Base-by-base conservation (phyloP, 2,329 filamentous ascomycete species). In the Trichoderma endophyticum region DNA sequence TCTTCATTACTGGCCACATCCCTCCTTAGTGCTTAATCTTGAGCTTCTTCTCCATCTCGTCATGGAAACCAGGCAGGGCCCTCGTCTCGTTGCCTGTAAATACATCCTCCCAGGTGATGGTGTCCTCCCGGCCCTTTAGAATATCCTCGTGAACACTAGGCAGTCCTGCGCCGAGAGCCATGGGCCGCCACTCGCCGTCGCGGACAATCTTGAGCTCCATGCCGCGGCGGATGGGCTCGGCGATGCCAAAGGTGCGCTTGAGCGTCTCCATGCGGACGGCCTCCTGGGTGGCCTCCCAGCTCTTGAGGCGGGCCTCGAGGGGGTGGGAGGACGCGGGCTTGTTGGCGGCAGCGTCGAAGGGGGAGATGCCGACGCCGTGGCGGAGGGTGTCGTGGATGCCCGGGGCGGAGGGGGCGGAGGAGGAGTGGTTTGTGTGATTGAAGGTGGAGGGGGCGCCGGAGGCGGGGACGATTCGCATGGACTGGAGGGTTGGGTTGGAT, bases 381-480 rank as follows among this genome's bases (percentile, higher is more conserved):
- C 96, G 95, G 77, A 99, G 92, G 21, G 93, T 95, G 86, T 98
- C 96, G 87, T 97, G 95, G 75, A 98, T 87, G 77, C 95, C 95
- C 0, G 95, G 95, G 18, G 94, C 95, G 1, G 95, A 98, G 77
- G 96, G 96, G 4, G 96, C 96, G 71, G 89, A 90, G 77, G 88
- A 87, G 75, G 87, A 88, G 80, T 87, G 82, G 72, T 86, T 78
- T 76, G 87, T 88, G 80, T 87, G 82, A 78, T 86, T 87, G 84
- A 89, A 91, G 80, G 88, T 87, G 76, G 86, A 89, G 77, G 90
- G 83, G 86, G 95, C 89, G 76, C 85, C 80, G 78, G 90, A 83
- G 73, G 90, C 81, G 80, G 96, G 96, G 76, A 93, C 90, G 84
- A 99, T 92, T 84, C 94, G 94, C 88, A 98, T 92, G 79, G 93